Evolutionary conservation across 2,329 filamentous ascomycete genomes (phyloP).

Genomic region (Penicillium sp.): DNA sequence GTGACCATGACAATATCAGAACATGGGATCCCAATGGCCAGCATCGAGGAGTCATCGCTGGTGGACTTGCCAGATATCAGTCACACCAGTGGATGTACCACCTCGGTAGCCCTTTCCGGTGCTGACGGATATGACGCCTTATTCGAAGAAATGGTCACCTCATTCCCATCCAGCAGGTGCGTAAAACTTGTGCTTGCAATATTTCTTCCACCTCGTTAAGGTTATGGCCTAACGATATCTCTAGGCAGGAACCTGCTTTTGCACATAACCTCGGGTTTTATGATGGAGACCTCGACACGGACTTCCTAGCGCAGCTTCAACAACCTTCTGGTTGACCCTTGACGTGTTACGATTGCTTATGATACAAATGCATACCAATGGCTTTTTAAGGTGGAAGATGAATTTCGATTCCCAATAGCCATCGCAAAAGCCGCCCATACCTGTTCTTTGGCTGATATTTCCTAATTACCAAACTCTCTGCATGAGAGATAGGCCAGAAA

Average conservation of each 20-base stretch:
- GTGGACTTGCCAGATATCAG: not conserved
- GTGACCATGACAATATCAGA: not conserved
- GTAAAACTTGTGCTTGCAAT: not conserved
- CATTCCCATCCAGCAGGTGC: constrained; percentile 19
- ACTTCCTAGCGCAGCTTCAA: constrained; percentile 23
- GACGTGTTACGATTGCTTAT: too few relatives aligned
- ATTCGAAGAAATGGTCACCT: constrained; percentile 24
- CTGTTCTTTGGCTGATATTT: too few relatives aligned
- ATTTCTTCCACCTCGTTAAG: not conserved
- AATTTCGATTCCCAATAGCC: too few relatives aligned
- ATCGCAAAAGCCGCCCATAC: too few relatives aligned
- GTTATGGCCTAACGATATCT: not conserved
- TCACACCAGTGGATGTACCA: not conserved
- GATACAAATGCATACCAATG: too few relatives aligned
- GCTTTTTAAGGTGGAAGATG: too few relatives aligned
- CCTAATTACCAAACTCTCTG: too few relatives aligned
- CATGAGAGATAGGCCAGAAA: too few relatives aligned
- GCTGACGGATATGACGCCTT: constrained; percentile 20
- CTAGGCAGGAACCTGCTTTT: constrained; percentile 21
- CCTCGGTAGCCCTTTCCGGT: not conserved
- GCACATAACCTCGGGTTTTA: constrained; percentile 26
- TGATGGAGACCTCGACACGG: constrained; percentile 23
- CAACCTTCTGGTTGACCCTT: constrained; percentile 2
- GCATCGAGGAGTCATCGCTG: not conserved
- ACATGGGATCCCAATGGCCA: not conserved